A percentile compares a stretch with the other conserved stretches of the same genome.
These are phyloP conservation scores for Phytophthora pistaciae DNA, from an alignment of 352 stramenopile species.

Conservation along the genomic window DNA sequence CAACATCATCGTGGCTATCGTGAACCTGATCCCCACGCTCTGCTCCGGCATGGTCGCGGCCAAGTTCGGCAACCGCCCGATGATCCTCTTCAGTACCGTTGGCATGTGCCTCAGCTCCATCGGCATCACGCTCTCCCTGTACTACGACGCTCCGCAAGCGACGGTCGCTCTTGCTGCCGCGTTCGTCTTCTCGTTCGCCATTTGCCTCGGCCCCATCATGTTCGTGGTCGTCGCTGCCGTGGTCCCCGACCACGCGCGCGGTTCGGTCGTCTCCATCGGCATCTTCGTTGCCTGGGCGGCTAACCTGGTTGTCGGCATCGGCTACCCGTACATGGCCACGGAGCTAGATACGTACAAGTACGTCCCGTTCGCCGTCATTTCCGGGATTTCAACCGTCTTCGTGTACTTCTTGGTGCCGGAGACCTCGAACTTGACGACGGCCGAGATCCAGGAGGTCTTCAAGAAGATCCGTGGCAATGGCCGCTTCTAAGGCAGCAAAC, in stretches of 20 bases:
- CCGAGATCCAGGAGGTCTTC: constrained; percentile 49
- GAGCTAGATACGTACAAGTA: constrained; percentile 41
- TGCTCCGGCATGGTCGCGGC: constrained; percentile 28
- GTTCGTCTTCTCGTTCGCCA: constrained; percentile 38
- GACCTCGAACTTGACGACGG: constrained; percentile 44
- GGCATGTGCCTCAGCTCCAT: constrained; percentile 43
- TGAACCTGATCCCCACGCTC: constrained; percentile 46
- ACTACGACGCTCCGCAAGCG: constrained; percentile 14
- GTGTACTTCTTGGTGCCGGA: constrained; percentile 47
- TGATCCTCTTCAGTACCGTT: constrained; percentile 42
- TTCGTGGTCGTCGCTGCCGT: constrained; percentile 53
- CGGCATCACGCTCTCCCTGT: constrained; percentile 45
- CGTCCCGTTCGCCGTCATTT: constrained; percentile 39
- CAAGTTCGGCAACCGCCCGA: constrained; percentile 44
- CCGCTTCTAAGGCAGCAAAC: constrained; percentile 22
- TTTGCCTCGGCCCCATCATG: constrained; percentile 41
- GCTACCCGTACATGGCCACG: constrained; percentile 47
- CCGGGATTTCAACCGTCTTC: constrained; percentile 25
- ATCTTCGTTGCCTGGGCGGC: constrained; percentile 43
- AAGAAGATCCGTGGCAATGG: constrained; percentile 38
- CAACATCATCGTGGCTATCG: constrained; percentile 46
- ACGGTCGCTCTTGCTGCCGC: constrained; percentile 36
- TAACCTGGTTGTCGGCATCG: constrained; percentile 53
- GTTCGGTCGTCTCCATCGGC: constrained; percentile 37
- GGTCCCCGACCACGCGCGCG: constrained; percentile 44